Conservation (phyloP, 768 basidiomycete species). For the Tephrocybe sp. region DNA sequence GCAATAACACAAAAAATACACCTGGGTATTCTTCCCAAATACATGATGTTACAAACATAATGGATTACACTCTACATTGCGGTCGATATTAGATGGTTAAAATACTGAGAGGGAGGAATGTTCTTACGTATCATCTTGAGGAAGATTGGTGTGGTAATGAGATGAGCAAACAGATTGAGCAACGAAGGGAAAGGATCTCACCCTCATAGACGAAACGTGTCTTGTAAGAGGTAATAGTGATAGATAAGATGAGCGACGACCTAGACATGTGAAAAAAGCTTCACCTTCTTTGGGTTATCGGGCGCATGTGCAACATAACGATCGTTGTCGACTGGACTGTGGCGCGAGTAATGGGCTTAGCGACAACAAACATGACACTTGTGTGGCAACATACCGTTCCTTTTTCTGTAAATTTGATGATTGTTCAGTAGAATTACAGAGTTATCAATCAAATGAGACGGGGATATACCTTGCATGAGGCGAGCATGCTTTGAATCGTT, state of each 20-base stretch:
- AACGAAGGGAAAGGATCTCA: conserved; percentile 30
- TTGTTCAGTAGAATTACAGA: neutral
- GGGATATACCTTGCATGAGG: conserved; percentile 74
- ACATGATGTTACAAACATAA: neutral
- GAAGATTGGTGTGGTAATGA: conserved; percentile 5
- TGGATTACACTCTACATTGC: conserved; percentile 10
- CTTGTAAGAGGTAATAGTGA: conserved; percentile 31
- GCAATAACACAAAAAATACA: too few species aligned
- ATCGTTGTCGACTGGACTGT: conserved; percentile 80
- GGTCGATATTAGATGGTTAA: neutral
- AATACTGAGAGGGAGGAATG: neutral
- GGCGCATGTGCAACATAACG: conserved; percentile 77
- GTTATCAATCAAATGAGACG: neutral
- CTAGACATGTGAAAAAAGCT: conserved; percentile 13
- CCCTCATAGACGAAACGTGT: conserved; percentile 83
- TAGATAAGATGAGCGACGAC: neutral
- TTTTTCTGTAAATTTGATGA: conserved; percentile 30
- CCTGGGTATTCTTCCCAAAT: too few species aligned
- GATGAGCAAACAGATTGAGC: conserved; percentile 8
- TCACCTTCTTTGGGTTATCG: conserved; percentile 83
- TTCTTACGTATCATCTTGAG: conserved; percentile 61
- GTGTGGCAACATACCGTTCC: conserved; percentile 55
- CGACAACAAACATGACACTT: neutral
- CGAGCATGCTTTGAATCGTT: conserved; percentile 90
- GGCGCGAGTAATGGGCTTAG: neutral